Evolutionary conservation across 148 eudicot species (phyloP).

Genomic region (Amaranthus palmeri): DNA sequence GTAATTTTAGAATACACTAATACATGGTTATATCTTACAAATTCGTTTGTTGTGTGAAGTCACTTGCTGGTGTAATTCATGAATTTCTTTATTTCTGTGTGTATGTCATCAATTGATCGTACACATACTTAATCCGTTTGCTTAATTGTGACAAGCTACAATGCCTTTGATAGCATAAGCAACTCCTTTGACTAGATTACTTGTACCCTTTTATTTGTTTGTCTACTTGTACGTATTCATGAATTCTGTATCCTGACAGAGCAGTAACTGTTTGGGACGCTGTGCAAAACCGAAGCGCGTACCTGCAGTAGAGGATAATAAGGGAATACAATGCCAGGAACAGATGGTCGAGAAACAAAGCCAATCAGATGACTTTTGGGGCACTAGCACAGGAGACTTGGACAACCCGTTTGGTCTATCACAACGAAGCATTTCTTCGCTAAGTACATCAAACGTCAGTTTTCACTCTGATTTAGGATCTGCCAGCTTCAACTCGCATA

Average conservation of each 20-base stretch:
- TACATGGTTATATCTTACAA: too few relatives aligned
- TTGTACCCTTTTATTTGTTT: too few relatives aligned
- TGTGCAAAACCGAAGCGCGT: conserved; percentile 42
- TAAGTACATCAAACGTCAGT: conserved; percentile 58
- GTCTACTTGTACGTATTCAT: conserved; percentile 14
- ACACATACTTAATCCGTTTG: too few relatives aligned
- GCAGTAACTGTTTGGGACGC: conserved; percentile 77
- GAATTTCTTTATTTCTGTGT: neutral
- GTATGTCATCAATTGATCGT: neutral
- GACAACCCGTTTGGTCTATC: conserved; percentile 52
- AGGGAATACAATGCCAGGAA: conserved; percentile 41
- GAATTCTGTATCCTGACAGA: conserved; percentile 38
- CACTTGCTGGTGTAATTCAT: neutral
- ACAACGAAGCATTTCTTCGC: conserved; percentile 69
- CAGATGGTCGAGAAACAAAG: conserved; percentile 42
- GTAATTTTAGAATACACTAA: too few relatives aligned
- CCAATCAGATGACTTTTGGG: conserved; percentile 79
- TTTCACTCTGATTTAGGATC: conserved; percentile 36
- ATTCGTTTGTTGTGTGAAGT: too few relatives aligned
- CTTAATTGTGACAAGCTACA: too few relatives aligned
- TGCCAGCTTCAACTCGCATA: conserved; percentile 27
- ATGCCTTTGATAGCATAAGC: too few relatives aligned
- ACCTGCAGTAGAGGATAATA: conserved; percentile 43
- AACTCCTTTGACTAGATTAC: too few relatives aligned
- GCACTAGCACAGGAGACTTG: conserved; percentile 65